Percentiles rank a stretch among this genome's conserved stretches.
These are phyloP conservation scores for Carex parvula DNA, from an alignment of 176 grass and related monocot genomes.

Conservation along the genomic window DNA sequence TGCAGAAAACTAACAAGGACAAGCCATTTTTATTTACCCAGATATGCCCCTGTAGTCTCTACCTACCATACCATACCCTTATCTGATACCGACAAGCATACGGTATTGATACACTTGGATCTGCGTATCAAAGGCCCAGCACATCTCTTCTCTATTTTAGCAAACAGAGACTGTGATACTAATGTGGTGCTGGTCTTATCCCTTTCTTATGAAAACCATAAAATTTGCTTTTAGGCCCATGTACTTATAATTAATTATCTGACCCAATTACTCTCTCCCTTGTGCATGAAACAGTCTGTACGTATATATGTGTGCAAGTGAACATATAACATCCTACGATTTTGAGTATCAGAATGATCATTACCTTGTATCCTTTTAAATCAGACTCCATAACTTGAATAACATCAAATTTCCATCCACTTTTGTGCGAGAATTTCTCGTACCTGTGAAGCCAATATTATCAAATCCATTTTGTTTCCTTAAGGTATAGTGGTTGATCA, in stretches of 20 bases:
- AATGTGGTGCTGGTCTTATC: not conserved
- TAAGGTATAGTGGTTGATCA: not conserved
- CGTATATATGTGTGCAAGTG: no score
- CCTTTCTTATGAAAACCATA: not conserved
- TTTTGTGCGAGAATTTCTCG: conserved; percentile 75
- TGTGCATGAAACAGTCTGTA: no score
- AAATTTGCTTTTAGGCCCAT: not conserved
- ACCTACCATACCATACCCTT: not conserved
- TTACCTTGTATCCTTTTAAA: conserved; percentile 91
- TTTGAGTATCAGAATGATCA: not conserved
- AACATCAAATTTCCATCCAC: conserved; percentile 91
- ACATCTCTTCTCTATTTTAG: not conserved
- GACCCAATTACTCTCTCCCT: not conserved
- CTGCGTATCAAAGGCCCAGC: not conserved
- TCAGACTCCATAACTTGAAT: conserved; percentile 80
- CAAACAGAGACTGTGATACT: not conserved
- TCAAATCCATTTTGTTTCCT: not conserved
- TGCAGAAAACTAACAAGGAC: conserved; percentile 1
- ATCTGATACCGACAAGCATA: not conserved
- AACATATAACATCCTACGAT: no score
- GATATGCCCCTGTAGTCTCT: not conserved
- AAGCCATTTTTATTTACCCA: not conserved
- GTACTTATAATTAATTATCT: not conserved
- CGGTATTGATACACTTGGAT: not conserved
- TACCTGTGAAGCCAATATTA: conserved; percentile 49